Evolutionary conservation across 768 basidiomycete species (phyloP).

Genomic region (Lactarius hatsudake): DNA sequence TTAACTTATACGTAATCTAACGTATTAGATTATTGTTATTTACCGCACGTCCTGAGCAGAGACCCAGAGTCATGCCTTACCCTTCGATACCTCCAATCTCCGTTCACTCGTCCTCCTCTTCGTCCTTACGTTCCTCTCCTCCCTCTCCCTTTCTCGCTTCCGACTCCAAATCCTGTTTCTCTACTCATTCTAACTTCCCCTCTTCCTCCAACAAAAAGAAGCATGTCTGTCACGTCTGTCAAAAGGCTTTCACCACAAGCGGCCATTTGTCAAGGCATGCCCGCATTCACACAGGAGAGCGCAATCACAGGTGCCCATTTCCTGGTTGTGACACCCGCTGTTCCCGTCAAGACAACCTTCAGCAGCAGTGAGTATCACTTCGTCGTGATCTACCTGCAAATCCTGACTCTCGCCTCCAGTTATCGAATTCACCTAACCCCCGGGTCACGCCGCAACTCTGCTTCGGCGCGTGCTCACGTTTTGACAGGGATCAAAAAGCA

Average conservation of each 20-base stretch:
- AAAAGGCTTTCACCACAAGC: conserved; percentile 80
- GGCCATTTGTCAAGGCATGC: conserved; percentile 87
- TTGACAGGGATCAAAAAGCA: conserved; percentile 21
- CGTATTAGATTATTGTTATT: conserved; percentile 1
- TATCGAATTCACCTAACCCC: conserved; percentile 82
- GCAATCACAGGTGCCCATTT: conserved; percentile 91
- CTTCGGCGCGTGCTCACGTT: conserved; percentile 39
- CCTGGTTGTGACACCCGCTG: conserved; percentile 93
- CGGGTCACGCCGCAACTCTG: conserved; percentile 66
- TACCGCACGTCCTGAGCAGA: not conserved
- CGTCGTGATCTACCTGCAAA: not conserved
- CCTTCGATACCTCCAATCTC: conserved; percentile 18
- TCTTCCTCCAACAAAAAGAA: conserved; percentile 30
- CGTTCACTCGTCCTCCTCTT: conserved; percentile 10
- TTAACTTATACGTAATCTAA: not conserved
- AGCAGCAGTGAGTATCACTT: conserved; percentile 48
- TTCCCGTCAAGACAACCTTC: conserved; percentile 86
- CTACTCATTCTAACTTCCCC: not conserved
- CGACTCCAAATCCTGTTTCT: not conserved
- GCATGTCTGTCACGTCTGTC: conserved; percentile 70
- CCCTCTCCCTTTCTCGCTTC: conserved; percentile 5
- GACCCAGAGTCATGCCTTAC: conserved; percentile 11
- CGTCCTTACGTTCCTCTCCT: conserved; percentile 1
- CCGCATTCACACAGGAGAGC: conserved; percentile 88
- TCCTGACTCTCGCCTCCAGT: conserved; percentile 37